These are phyloP conservation scores for Ceratocystis lukuohia DNA, from an alignment of 2,329 filamentous ascomycete species.

Conservation along the genomic window DNA sequence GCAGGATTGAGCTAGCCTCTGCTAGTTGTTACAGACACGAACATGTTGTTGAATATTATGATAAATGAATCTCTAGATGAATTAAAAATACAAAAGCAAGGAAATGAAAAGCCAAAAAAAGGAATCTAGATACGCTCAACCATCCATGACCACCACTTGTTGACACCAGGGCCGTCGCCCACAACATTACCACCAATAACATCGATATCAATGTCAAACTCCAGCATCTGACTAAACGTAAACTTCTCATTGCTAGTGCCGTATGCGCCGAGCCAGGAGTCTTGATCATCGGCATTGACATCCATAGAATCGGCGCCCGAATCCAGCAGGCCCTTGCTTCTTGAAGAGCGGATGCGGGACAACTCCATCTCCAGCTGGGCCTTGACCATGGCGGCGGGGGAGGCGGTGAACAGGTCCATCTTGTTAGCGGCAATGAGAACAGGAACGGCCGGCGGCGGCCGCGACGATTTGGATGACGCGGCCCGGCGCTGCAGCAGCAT, in stretches of 20 bases:
- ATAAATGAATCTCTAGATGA: not conserved
- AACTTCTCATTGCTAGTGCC: conserved; percentile 54
- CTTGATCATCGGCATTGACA: conserved; percentile 53
- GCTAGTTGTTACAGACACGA: too few species aligned
- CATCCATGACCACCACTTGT: conserved; percentile 87
- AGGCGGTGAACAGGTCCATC: conserved; percentile 83
- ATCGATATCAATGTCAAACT: conserved; percentile 66
- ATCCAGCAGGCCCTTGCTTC: conserved; percentile 69
- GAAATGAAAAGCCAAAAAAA: not conserved
- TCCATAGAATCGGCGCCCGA: conserved; percentile 59
- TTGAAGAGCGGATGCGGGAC: conserved; percentile 59
- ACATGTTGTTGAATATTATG: not conserved
- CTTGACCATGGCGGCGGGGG: conserved; percentile 65
- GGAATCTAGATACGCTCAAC: conserved; percentile 45
- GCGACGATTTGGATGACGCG: conserved; percentile 32
- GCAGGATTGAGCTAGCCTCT: too few species aligned
- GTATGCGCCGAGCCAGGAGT: conserved; percentile 73
- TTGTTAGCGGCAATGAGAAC: conserved; percentile 89
- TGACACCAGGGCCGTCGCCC: conserved; percentile 54
- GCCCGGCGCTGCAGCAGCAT: conserved; percentile 65
- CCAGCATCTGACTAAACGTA: conserved; percentile 66
- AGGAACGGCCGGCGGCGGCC: conserved; percentile 47
- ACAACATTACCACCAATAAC: conserved; percentile 62
- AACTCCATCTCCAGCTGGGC: conserved; percentile 68
- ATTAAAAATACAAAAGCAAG: not conserved